Evolutionary conservation across 192 early-diverging fungal species (phyloP).

Genomic region (Entomortierella lignicola): DNA sequence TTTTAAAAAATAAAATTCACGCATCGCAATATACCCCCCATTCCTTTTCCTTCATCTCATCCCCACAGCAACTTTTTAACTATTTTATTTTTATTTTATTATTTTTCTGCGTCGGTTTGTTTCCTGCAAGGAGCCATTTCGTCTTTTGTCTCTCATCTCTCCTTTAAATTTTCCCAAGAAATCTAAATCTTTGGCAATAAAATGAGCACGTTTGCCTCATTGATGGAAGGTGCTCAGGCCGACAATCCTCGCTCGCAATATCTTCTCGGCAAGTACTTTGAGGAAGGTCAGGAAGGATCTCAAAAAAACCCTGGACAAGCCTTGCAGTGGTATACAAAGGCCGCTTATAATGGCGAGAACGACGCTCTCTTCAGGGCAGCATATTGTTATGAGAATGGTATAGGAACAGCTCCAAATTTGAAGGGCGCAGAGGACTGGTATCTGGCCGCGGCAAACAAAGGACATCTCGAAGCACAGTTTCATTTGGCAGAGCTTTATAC

Average conservation of each 20-base stretch:
- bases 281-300: slow-evolving; percentile 74
- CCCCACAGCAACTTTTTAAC: neutral
- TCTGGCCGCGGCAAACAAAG: slow-evolving; percentile 69
- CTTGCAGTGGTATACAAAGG: slow-evolving; percentile 68
- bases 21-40: too few species aligned
- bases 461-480: slow-evolving; percentile 66
- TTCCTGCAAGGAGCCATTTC: too few species aligned
- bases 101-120: too few species aligned
- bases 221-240: slow-evolving; percentile 60
- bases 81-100: slow-evolving; percentile 6
- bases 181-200: slow-evolving; percentile 93
- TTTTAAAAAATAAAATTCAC: too few species aligned
- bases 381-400: slow-evolving; percentile 75
- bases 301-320: slow-evolving; percentile 61
- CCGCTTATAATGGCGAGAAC: slow-evolving; percentile 69
- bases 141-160: too few species aligned
- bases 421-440: slow-evolving; percentile 72
- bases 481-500: slow-evolving; percentile 64
- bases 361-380: slow-evolving; percentile 76
- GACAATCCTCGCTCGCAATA: slow-evolving; percentile 67
- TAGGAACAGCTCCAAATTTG: slow-evolving; percentile 59
- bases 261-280: slow-evolving; percentile 87
- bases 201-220: slow-evolving; percentile 25
- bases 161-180: too few species aligned
- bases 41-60: too few species aligned